phyloP scores from a whole-genome alignment of 805 yeast genomes.

The Kazachstania martiniae region DNA sequence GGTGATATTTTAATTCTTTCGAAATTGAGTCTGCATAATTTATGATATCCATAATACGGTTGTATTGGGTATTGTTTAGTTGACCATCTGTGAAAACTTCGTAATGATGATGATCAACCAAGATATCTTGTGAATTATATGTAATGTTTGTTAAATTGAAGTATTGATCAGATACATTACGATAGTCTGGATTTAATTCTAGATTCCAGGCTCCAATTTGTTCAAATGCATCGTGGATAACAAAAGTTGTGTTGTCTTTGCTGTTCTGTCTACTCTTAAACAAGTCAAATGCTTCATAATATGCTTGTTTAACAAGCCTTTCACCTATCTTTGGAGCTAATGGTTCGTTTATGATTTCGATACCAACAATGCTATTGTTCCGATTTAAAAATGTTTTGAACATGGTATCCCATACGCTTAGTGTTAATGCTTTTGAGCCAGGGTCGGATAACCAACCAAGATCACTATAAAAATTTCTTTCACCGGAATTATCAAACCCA shows the following conservation, averaged over 20 bases:
- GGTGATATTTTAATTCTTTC: slow-evolving; percentile 30
- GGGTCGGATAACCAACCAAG: slow-evolving; percentile 34
- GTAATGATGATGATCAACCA: slow-evolving; percentile 84
- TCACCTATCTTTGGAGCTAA: slow-evolving; percentile 39
- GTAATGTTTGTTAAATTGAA: slow-evolving; percentile 28
- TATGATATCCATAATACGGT: slow-evolving; percentile 26
- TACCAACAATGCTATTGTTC: slow-evolving; percentile 46
- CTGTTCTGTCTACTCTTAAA: slow-evolving; percentile 14
- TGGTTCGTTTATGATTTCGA: slow-evolving; percentile 67
- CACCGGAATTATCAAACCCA: slow-evolving; percentile 77
- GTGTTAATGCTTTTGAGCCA: slow-evolving; percentile 37
- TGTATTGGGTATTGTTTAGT: slow-evolving; percentile 33
- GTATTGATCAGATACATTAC: slow-evolving; percentile 23
- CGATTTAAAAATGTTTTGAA: slow-evolving; percentile 34
- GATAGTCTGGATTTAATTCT: slow-evolving; percentile 28
- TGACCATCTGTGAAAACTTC: slow-evolving; percentile 69
- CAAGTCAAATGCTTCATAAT: slow-evolving; percentile 25
- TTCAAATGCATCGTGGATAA: slow-evolving; percentile 60
- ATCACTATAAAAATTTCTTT: slow-evolving; percentile 34
- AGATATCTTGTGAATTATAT: slow-evolving; percentile 44
- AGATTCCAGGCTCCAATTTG: slow-evolving; percentile 45
- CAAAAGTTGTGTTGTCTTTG: slow-evolving; percentile 32
- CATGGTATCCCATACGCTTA: slow-evolving; percentile 39
- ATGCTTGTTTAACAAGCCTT: slow-evolving; percentile 22
- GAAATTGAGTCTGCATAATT: slow-evolving; percentile 24